phyloP scores from a whole-genome alignment of 176 grass and related monocot species.

The Bromus sterilis region DNA sequence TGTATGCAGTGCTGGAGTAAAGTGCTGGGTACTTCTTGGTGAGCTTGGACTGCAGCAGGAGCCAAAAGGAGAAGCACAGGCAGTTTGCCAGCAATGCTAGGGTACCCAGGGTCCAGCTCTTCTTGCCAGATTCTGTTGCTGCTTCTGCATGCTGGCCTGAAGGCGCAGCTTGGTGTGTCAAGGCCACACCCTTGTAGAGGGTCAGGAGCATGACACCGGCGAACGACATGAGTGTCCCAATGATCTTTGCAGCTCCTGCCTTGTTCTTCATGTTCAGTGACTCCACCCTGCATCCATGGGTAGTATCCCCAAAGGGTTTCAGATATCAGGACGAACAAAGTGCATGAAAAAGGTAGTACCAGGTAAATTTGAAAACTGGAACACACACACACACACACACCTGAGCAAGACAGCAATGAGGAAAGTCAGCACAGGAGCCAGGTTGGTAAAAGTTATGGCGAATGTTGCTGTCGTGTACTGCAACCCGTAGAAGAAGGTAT shows the following conservation, averaged over 20 bases:
- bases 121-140: constrained; percentile 5
- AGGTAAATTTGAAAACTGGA: background rate
- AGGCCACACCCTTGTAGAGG: constrained; percentile 60
- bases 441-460: constrained; percentile 73
- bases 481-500: constrained; percentile 65
- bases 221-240: constrained; percentile 51
- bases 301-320: background rate
- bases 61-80: constrained; percentile 76
- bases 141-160: constrained; percentile 4
- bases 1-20: constrained; percentile 70
- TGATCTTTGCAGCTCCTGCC: constrained; percentile 54
- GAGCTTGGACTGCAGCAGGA: constrained; percentile 69
- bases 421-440: constrained; percentile 79
- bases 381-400: background rate
- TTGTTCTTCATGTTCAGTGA: constrained; percentile 60
- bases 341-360: background rate
- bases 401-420: constrained; percentile 52
- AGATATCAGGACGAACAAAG: background rate
- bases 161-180: constrained; percentile 35
- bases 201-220: constrained; percentile 56
- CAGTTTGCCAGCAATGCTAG: constrained; percentile 60
- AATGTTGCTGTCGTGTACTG: constrained; percentile 73
- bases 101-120: constrained; percentile 63
- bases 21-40: constrained; percentile 81
- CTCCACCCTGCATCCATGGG: constrained; percentile 41